Evolutionary conservation across 2,329 filamentous ascomycete genomes (phyloP).

Genomic region (Phyllosticta capitalensis): DNA sequence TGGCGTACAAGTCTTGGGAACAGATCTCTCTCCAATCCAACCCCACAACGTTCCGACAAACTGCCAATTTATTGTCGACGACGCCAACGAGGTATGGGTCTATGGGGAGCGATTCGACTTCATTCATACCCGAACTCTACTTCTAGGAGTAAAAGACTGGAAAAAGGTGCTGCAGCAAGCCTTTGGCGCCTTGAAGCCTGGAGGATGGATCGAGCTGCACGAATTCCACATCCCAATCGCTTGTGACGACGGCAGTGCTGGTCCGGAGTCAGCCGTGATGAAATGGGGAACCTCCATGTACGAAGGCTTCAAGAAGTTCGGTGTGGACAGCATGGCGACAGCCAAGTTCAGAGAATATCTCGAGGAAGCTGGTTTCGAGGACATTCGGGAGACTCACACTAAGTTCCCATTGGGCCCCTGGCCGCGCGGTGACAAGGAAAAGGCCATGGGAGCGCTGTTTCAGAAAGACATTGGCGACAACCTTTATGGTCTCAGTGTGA

Average conservation of each 20-base stretch:
- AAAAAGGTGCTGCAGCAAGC: constrained; percentile 34
- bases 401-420: constrained; percentile 35
- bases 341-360: constrained; percentile 29
- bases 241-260: constrained; percentile 17
- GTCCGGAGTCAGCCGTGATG: constrained; percentile 12
- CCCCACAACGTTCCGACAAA: constrained; percentile 19
- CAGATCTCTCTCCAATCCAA: constrained; percentile 24
- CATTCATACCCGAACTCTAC: constrained; percentile 44
- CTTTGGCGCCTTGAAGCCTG: constrained; percentile 32
- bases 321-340: constrained; percentile 32
- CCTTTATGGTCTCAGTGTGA: constrained; percentile 17
- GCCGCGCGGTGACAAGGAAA: constrained; percentile 41
- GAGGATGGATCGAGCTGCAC: constrained; percentile 42
- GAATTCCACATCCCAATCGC: constrained; percentile 24
- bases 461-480: constrained; percentile 16
- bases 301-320: constrained; percentile 30
- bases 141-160: constrained; percentile 44
- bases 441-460: constrained; percentile 38
- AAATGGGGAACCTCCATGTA: constrained; percentile 20
- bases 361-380: constrained; percentile 34
- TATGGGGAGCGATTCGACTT: constrained; percentile 46
- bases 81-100: constrained; percentile 40
- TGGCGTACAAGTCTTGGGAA: constrained; percentile 15
- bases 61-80: constrained; percentile 20
- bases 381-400: constrained; percentile 27